These are phyloP conservation scores for Magnusiomyces paraingens DNA, from an alignment of 1,139 yeast species.

Conservation along the genomic window DNA sequence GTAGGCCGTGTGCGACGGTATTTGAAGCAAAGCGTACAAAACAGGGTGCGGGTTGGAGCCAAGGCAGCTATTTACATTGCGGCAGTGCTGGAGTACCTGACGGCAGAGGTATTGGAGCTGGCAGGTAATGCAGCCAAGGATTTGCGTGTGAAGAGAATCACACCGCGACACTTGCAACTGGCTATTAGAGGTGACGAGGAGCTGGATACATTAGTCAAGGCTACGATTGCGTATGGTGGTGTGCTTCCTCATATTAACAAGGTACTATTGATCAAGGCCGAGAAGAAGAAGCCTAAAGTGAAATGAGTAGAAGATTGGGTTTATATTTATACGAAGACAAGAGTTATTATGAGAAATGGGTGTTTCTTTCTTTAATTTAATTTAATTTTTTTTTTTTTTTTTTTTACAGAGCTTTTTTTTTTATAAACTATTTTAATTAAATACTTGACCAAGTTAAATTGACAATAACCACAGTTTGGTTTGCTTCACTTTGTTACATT, in stretches of 20 bases:
- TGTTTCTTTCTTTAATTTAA: not conserved
- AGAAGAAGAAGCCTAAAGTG: slow-evolving; percentile 59
- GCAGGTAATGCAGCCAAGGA: slow-evolving; percentile 99
- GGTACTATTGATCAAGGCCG: slow-evolving; percentile 82
- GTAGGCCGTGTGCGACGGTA: slow-evolving; percentile 98
- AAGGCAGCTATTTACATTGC: slow-evolving; percentile 96
- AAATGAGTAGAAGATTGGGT: not conserved
- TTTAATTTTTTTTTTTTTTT: too few relatives aligned
- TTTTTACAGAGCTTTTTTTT: too few relatives aligned
- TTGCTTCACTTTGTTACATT: too few relatives aligned
- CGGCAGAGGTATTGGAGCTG: slow-evolving; percentile 96
- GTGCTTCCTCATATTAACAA: slow-evolving; percentile 96
- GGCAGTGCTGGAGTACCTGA: slow-evolving; percentile 92
- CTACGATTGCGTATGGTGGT: slow-evolving; percentile 99
- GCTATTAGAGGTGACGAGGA: slow-evolving; percentile 99
- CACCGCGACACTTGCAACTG: slow-evolving; percentile 96
- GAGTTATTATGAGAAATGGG: too few relatives aligned
- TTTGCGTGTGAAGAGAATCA: slow-evolving; percentile 95
- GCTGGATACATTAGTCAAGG: slow-evolving; percentile 89
- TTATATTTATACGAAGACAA: too few relatives aligned
- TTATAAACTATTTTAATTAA: too few relatives aligned
- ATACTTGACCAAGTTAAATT: not conserved
- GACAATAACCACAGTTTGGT: too few relatives aligned
- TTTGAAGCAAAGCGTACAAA: slow-evolving; percentile 84
- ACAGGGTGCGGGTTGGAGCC: slow-evolving; percentile 93